Conservation (phyloP, 805 yeast genomes). For the Metschnikowia lunata region DNA sequence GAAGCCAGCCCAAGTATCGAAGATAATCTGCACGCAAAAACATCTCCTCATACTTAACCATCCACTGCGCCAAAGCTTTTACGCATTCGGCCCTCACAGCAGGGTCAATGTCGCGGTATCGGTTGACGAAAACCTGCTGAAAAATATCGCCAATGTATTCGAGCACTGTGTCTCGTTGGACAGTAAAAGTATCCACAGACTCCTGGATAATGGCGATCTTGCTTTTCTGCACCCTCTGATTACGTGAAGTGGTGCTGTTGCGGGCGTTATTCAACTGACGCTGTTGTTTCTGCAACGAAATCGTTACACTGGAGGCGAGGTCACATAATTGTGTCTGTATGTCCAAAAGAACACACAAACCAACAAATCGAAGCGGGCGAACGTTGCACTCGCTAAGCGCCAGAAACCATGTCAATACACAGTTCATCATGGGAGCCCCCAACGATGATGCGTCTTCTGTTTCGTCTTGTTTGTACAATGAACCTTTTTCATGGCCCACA, state of each 20-base stretch:
- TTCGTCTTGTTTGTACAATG: slow-evolving; percentile 39
- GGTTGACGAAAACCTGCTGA: slow-evolving; percentile 61
- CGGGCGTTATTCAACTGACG: slow-evolving; percentile 36
- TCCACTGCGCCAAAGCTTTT: slow-evolving; percentile 62
- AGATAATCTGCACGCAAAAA: slow-evolving; percentile 68
- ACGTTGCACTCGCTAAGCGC: slow-evolving; percentile 65
- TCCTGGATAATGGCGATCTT: slow-evolving; percentile 45
- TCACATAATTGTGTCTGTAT: slow-evolving; percentile 61
- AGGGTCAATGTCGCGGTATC: slow-evolving; percentile 79
- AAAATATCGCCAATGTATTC: slow-evolving; percentile 62
- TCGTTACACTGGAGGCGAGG: slow-evolving; percentile 35
- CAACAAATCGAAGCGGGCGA: slow-evolving; percentile 64
- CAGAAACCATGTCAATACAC: slow-evolving; percentile 69
- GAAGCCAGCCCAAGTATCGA: slow-evolving; percentile 78
- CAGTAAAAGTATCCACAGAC: slow-evolving; percentile 32
- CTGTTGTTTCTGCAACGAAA: slow-evolving; percentile 40
- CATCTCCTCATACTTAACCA: slow-evolving; percentile 61
- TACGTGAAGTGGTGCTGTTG: slow-evolving; percentile 27
- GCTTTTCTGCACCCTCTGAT: slow-evolving; percentile 27
- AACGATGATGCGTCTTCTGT: slow-evolving; percentile 17
- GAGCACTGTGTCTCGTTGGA: slow-evolving; percentile 49
- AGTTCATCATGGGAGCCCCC: slow-evolving; percentile 46
- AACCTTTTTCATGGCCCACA: slow-evolving; percentile 57
- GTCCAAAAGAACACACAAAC: slow-evolving; percentile 55
- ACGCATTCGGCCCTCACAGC: slow-evolving; percentile 68